Base-by-base conservation (phyloP, 306 rosid species). In the Parietaria judaica region DNA sequence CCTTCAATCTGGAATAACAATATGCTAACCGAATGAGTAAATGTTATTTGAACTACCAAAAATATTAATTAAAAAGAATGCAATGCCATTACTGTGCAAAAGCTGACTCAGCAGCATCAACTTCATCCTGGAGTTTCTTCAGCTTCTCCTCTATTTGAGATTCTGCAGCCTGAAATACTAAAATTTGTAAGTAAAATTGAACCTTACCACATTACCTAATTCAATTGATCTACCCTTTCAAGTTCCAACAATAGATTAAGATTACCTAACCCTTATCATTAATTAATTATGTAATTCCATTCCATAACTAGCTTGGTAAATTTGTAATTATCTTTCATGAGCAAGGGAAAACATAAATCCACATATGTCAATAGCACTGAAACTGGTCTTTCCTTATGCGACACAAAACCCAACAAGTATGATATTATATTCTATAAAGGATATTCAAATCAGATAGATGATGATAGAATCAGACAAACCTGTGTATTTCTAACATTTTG, bases 111-210 rank as follows among this genome's bases (percentile, higher is more conserved):
- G 86, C 79, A 44, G 56, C 74, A 56, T 73, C 69, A 70, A 81
- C 68, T 66, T 81, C 96, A 58, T 47, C 55, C 64, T 58, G 78
- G 46, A 88, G 87, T 70, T 37, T 75, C 76, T 78, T 81, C 64
- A 88, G 57, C 79, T 67, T 83, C 71, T 88, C 83, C 77, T 73
- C 86, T 68, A 72, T 23, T 75, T 74, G 83, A 77, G 79, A 88
- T 71, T 80, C 84, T 79, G 87, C 95, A 41, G 80, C 95, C 98
- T 91, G 76, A 71, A 83, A 64, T 70, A 55, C 13, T 61, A 58
- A 8, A 68, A 74, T 63, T 50, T 57, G 46, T 31, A 49, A 7
- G 46, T 37, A 31, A 54, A 55, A 36, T 8, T 14, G 57, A 23
- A 5, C 10, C 31, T 4, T 31, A 7, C 4, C 35, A 14, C 15